Conservation (phyloP, 1,284 basidiomycete species). For the Tremellales sp. region DNA sequence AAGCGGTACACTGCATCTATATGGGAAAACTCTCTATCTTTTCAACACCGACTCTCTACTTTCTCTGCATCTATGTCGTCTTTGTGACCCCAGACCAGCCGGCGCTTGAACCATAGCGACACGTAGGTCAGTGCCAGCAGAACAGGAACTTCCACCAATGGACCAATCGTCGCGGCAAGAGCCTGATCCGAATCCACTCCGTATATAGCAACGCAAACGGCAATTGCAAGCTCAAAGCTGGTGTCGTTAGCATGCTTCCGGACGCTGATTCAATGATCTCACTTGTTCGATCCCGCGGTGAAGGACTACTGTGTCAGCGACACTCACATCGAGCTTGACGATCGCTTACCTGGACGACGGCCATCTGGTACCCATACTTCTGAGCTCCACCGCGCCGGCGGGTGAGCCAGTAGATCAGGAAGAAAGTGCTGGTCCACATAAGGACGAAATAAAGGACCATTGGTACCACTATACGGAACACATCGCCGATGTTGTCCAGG, state of each 20-base stretch:
- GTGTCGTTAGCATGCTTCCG: background rate
- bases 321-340: no score
- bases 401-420: constrained; percentile 55
- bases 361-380: constrained; percentile 58
- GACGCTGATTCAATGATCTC: constrained; percentile 29
- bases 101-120: constrained; percentile 56
- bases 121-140: constrained; percentile 68
- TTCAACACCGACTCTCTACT: background rate
- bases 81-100: constrained; percentile 51
- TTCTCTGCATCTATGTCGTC: background rate
- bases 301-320: no score
- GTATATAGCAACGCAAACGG: constrained; percentile 73
- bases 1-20: background rate
- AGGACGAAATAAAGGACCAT: constrained; percentile 71
- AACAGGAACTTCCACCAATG: constrained; percentile 73
- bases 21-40: background rate
- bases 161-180: constrained; percentile 68
- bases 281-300: constrained; percentile 54
- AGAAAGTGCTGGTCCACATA: constrained; percentile 69
- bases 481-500: constrained; percentile 62
- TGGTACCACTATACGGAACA: constrained; percentile 75
- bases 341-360: constrained; percentile 68
- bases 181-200: constrained; percentile 70
- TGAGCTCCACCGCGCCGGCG: constrained; percentile 17
- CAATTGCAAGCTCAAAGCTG: constrained; percentile 67